Percentiles rank a stretch among this genome's conserved stretches.
Evolutionary conservation across 805 yeast genomes (phyloP).

Genomic region (Candida suzukii): DNA sequence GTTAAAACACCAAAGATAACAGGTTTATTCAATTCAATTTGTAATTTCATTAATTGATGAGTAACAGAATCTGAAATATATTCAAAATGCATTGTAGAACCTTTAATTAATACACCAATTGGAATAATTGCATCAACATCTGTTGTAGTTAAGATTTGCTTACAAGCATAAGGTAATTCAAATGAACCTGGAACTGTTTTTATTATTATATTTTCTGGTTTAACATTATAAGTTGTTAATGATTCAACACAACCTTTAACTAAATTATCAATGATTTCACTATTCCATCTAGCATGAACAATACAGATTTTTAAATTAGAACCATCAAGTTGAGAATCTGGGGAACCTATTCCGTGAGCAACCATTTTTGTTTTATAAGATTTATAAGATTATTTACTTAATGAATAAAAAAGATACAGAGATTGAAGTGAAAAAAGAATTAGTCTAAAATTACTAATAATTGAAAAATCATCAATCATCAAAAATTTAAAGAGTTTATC

Average conservation of each 20-base stretch:
- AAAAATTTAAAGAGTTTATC: no score
- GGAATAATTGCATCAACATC: slow-evolving; percentile 80
- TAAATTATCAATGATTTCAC: slow-evolving; percentile 64
- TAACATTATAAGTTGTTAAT: slow-evolving; percentile 60
- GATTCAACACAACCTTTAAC: slow-evolving; percentile 69
- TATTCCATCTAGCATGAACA: slow-evolving; percentile 95
- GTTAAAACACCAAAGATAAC: slow-evolving; percentile 92
- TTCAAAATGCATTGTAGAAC: slow-evolving; percentile 97
- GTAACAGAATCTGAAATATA: slow-evolving; percentile 91
- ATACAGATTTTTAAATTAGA: slow-evolving; percentile 69
- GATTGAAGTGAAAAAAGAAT: no score
- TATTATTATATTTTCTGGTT: slow-evolving; percentile 65
- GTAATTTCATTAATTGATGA: slow-evolving; percentile 76
- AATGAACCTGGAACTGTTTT: slow-evolving; percentile 93
- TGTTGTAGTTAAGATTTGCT: slow-evolving; percentile 38
- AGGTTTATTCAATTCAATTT: slow-evolving; percentile 63
- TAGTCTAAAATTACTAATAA: no score
- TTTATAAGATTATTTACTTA: no score
- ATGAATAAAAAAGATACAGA: no score
- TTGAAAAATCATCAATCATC: no score
- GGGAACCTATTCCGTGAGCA: slow-evolving; percentile 35
- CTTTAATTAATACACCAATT: slow-evolving; percentile 92
- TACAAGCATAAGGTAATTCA: slow-evolving; percentile 83
- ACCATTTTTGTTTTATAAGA: background rate
- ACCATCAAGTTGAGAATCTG: slow-evolving; percentile 39